These are phyloP conservation scores for Ambispora gerdemannii DNA, from an alignment of 192 early-diverging fungal genomes.

Conservation along the genomic window DNA sequence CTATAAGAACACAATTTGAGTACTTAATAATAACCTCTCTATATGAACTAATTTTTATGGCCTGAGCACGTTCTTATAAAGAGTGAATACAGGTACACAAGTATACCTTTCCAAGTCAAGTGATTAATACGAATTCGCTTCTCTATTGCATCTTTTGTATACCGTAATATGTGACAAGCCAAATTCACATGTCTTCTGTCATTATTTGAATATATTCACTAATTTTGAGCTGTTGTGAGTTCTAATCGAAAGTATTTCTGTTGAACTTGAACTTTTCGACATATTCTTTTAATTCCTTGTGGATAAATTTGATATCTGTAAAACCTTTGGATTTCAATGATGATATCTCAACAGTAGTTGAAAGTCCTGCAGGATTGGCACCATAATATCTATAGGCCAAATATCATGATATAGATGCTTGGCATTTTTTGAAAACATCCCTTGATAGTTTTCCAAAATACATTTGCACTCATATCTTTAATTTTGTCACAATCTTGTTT, in stretches of 20 bases:
- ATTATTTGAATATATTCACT: not conserved
- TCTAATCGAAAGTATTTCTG: not conserved
- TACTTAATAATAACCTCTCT: not conserved
- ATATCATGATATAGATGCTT: slow-evolving; percentile 4
- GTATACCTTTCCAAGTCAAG: not conserved
- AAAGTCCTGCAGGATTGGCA: slow-evolving; percentile 9
- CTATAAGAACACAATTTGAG: not conserved
- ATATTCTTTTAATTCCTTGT: slow-evolving; percentile 12
- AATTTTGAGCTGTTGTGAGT: not conserved
- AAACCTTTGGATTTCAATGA: not conserved
- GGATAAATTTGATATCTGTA: not conserved
- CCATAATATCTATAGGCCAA: slow-evolving; percentile 29
- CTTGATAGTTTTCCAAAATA: slow-evolving; percentile 23
- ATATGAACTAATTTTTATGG: not conserved
- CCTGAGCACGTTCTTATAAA: not conserved
- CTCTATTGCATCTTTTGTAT: not conserved
- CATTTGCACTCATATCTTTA: not conserved
- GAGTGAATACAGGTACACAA: not conserved
- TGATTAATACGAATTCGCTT: not conserved
- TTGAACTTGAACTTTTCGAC: not conserved
- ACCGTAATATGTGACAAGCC: not conserved
- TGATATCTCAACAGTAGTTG: not conserved
- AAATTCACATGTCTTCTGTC: slow-evolving; percentile 1
- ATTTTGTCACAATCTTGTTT: not conserved
- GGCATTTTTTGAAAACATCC: not conserved